Evolutionary conservation across 352 stramenopile species (phyloP).

Genomic region (Discostella stelligera): DNA sequence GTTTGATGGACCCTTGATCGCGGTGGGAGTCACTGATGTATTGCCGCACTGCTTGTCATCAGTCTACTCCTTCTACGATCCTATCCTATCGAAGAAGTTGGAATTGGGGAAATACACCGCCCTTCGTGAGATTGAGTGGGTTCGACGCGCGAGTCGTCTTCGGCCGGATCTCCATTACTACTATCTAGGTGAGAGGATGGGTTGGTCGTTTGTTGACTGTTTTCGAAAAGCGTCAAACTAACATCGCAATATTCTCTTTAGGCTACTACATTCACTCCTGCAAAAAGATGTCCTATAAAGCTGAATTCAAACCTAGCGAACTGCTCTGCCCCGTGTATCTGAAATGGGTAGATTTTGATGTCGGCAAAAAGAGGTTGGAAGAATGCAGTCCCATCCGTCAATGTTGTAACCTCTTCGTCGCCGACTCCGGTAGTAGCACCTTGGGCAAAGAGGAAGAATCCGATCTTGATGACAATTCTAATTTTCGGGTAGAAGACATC

Average conservation of each 20-base stretch:
- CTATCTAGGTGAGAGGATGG: constrained; percentile 64
- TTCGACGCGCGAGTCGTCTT: constrained; percentile 36
- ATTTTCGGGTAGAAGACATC: constrained; percentile 46
- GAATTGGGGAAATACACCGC: constrained; percentile 80
- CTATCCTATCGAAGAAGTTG: constrained; percentile 59
- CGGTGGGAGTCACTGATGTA: constrained; percentile 83
- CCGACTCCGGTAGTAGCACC: constrained; percentile 1
- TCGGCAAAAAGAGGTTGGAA: constrained; percentile 53
- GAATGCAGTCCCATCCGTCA: constrained; percentile 51
- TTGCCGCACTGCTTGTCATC: constrained; percentile 78
- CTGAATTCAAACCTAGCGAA: constrained; percentile 80
- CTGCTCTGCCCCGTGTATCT: constrained; percentile 75
- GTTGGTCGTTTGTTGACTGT: background rate
- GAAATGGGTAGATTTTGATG: constrained; percentile 73
- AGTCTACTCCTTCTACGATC: constrained; percentile 85
- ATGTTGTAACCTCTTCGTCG: constrained; percentile 44
- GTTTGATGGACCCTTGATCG: constrained; percentile 75
- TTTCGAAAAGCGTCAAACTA: background rate
- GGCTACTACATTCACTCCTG: constrained; percentile 83
- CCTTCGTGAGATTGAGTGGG: constrained; percentile 82
- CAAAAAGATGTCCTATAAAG: constrained; percentile 85
- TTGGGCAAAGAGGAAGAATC: background rate
- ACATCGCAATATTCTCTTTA: background rate
- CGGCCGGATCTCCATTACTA: constrained; percentile 67
- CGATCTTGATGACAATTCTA: constrained; percentile 5